Evolutionary conservation across 139 green algal genomes (phyloP), one percentile per base, ranked within the genome.

Genomic region (Asterochloris erici): DNA sequence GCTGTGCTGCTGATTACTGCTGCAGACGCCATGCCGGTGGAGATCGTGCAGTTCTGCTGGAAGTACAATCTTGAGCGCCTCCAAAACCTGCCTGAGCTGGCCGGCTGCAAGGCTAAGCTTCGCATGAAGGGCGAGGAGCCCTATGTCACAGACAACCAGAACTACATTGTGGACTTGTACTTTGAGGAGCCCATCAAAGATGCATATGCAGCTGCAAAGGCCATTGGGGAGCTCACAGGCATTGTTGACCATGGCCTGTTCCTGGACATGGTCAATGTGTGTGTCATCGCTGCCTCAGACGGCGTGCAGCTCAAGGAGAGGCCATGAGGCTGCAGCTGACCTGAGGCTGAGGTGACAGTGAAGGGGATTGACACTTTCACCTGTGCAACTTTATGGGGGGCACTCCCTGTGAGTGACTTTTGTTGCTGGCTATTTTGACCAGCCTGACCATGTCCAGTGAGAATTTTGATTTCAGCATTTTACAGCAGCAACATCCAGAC

Each of bases 161-260:
- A 99, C 94, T 99, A 97, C 91, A 99, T 99, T 70, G 95, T 99
- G 6, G 97, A 99, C 89, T 92, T 99, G 24, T 98, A 99, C 93
- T 99, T 99, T 82, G 74, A 96, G 76, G 61, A 79, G 29, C 21
- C 92, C 60, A 94, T 96, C 86, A 91, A 91, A 78, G 93, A 97
- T 80, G 63, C 87, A 11, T 78, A 93, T 13, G 93, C 92, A 29
- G 95, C 95, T 17, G 92, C 93, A 66, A 91, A 94, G 77, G 95
- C 94, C 23, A 98, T 99, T 75, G 82, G 91, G 11, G 88, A 83
- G 0, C 82, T 98, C 38, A 93, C 95, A 77, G 97, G 97, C 54
- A 95, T 99, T 47, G 97, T 99, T 23, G 97, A 99, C 79, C 97
- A 99, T 87, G 97, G 97, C 28, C 92, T 99, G 60, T 99, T 99